Evolutionary conservation across 2,329 filamentous ascomycete species (phyloP).

Genomic region (Penicillium nordicum): DNA sequence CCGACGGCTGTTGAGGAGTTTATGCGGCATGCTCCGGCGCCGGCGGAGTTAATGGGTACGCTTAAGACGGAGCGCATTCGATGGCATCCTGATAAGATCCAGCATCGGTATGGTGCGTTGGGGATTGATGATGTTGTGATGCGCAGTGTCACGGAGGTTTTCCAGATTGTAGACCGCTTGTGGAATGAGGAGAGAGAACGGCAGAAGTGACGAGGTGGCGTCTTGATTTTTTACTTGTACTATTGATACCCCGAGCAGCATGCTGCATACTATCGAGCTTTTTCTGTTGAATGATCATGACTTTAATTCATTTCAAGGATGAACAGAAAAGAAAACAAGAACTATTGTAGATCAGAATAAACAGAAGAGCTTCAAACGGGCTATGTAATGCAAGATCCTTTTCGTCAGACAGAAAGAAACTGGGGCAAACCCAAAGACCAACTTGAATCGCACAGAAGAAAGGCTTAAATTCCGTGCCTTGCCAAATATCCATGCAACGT

Average conservation of each 20-base stretch:
- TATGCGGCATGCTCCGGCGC: conserved; percentile 55
- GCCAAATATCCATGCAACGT: conserved; percentile 1
- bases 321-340: conserved; percentile 7
- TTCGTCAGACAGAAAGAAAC: conserved; percentile 9
- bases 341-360: conserved; percentile 11
- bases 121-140: conserved; percentile 68
- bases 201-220: conserved; percentile 1
- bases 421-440: conserved; percentile 21
- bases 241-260: conserved; percentile 15
- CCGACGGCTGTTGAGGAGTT: conserved; percentile 65
- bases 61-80: conserved; percentile 83
- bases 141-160: conserved; percentile 80
- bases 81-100: conserved; percentile 98
- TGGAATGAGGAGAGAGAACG: conserved; percentile 62
- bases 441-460: conserved; percentile 13
- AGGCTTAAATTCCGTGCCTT: conserved; percentile 7
- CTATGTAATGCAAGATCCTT: conserved; percentile 26
- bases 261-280: background rate
- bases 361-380: conserved; percentile 11
- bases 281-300: conserved; percentile 15
- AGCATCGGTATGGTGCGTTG: conserved; percentile 74
- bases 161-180: conserved; percentile 81
- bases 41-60: conserved; percentile 43
- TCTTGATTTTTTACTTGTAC: conserved; percentile 3
- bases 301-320: conserved; percentile 22